Conservation (phyloP, 1,284 basidiomycete genomes). For the Ustilago shanxiensis region DNA sequence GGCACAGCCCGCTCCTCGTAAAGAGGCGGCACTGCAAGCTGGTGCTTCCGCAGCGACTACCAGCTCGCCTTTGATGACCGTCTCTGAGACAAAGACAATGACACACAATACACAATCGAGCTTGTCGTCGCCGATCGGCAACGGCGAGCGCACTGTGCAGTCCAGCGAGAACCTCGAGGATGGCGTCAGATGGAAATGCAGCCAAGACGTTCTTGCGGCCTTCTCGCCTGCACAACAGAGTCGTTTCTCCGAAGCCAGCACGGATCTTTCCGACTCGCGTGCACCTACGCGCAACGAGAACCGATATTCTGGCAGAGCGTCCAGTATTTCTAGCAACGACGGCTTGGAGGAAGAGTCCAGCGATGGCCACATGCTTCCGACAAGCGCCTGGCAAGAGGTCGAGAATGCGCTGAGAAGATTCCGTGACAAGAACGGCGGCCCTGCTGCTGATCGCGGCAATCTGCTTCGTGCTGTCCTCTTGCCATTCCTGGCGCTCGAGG, state of each 20-base stretch:
- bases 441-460: conserved; percentile 55
- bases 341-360: conserved; percentile 41
- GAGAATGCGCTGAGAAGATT: conserved; percentile 59
- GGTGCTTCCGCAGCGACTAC: conserved; percentile 30
- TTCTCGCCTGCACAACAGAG: conserved; percentile 45
- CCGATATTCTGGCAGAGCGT: conserved; percentile 36
- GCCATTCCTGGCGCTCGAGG: conserved; percentile 65
- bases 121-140: conserved; percentile 13
- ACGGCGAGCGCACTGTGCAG: conserved; percentile 33
- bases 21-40: conserved; percentile 40
- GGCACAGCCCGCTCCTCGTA: conserved; percentile 24
- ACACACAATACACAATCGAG: not conserved
- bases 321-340: conserved; percentile 42
- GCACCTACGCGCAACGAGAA: conserved; percentile 46
- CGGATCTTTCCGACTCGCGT: conserved; percentile 42
- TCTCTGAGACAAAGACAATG: not conserved
- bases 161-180: conserved; percentile 20
- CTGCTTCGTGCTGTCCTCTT: conserved; percentile 60
- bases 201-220: conserved; percentile 26
- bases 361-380: conserved; percentile 55
- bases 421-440: conserved; percentile 31
- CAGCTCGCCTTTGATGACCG: conserved; percentile 6
- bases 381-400: conserved; percentile 63
- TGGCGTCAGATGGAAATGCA: conserved; percentile 24
- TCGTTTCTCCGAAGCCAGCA: conserved; percentile 55